Evolutionary conservation across 2,329 filamentous ascomycete genomes (phyloP), one percentile per base, ranked within the genome.

Genomic region (Aspergillus sp.): DNA sequence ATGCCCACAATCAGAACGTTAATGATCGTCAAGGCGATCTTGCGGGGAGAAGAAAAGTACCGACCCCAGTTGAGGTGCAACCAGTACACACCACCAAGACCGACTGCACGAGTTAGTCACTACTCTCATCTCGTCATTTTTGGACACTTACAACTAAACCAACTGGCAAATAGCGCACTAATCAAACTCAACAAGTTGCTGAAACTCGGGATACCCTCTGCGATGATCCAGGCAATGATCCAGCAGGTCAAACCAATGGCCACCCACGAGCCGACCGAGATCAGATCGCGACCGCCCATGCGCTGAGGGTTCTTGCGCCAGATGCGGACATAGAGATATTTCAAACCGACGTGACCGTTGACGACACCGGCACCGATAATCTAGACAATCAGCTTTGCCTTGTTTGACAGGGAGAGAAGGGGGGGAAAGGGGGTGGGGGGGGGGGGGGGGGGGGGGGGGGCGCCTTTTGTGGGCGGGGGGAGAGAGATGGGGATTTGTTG

Each of bases 331-430:
- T 84, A 87, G 49, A 86, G 72, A 54, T 84, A 83, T 61, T 84
- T 85, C 25, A 75, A 74, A 3, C 80, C 81, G 2, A 87, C 80
- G 50, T 83, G 79, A 5, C 78, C 82, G 59, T 85, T 84, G 50
- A 88, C 82, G 5, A 86, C 82, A 44, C 84, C 85, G 0, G 83
- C 82, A 43, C 86, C 79, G 38, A 87, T 71, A 52, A 87, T 87
- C 60, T 67, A 32, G 7, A 47, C 15, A 22, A 17, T 37, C 17
- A 37, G 33, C 5, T 37, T 5, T 37, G 13, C 6, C 7, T 10
- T 22, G 43, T 35, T 17, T 10, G 22, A 38, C 7, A 2, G 17
- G n/a, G n/a, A 9, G 7, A 7, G n/a, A 19, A 19, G 17, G 17
- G 17, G 3, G 17, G 17, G 17, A 19, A 19, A 19, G n/a, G n/a